phyloP scores from a whole-genome alignment of 1,284 basidiomycete species.

The Phylloboletellus chloephorus region DNA sequence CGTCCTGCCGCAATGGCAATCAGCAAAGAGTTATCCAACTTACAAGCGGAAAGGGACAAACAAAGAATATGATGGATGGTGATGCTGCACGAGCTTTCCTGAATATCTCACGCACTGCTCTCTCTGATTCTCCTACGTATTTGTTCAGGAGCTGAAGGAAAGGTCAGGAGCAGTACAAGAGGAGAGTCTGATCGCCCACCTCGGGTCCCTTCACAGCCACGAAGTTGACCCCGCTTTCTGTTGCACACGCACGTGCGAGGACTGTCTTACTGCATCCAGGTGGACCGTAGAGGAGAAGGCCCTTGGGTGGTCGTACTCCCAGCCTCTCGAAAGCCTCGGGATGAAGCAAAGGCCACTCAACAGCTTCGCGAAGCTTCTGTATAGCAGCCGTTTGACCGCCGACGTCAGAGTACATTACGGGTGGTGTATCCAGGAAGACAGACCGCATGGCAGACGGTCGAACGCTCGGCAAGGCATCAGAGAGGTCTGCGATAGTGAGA shows the following conservation, averaged over 20 bases:
- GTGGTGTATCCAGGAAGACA: slow-evolving; percentile 82
- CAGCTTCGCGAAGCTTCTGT: slow-evolving; percentile 78
- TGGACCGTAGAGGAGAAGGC: slow-evolving; percentile 92
- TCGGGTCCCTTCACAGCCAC: slow-evolving; percentile 98
- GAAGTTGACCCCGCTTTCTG: slow-evolving; percentile 94
- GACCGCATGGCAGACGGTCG: slow-evolving; percentile 94
- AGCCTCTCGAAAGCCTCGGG: slow-evolving; percentile 81
- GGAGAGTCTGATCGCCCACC: slow-evolving; percentile 37
- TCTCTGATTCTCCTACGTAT: slow-evolving; percentile 96
- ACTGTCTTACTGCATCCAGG: slow-evolving; percentile 98
- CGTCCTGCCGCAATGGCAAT: slow-evolving; percentile 59
- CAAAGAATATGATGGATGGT: slow-evolving; percentile 95
- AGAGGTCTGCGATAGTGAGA: slow-evolving; percentile 63
- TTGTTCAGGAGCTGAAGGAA: slow-evolving; percentile 80
- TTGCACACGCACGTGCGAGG: slow-evolving; percentile 89
- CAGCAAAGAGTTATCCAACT: background rate
- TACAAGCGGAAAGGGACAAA: slow-evolving; percentile 37
- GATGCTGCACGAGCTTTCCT: slow-evolving; percentile 90
- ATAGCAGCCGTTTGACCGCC: slow-evolving; percentile 82
- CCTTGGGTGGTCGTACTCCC: slow-evolving; percentile 85
- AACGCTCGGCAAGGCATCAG: slow-evolving; percentile 68
- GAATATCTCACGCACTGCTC: slow-evolving; percentile 92
- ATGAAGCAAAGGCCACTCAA: slow-evolving; percentile 93
- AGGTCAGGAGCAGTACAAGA: slow-evolving; percentile 3
- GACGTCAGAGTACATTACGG: slow-evolving; percentile 83